phyloP scores from a whole-genome alignment of 169 alveolate genomes.

The Plasmodium vivax region DNA sequence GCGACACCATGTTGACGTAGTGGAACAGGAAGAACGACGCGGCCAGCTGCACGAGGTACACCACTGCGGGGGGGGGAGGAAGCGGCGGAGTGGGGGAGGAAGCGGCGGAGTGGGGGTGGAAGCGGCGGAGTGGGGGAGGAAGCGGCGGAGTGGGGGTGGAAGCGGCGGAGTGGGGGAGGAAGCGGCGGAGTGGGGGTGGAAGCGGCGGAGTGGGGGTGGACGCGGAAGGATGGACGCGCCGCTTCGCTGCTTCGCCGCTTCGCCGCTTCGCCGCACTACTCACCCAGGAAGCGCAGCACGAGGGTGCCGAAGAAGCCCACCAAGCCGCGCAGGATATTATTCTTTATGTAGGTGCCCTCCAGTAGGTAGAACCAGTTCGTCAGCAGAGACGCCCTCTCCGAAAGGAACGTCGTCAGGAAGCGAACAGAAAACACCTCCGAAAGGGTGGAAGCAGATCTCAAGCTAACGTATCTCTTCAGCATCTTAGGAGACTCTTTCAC shows the following conservation, averaged over 20 bases:
- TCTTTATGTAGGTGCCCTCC: background rate
- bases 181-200: background rate
- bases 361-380: background rate
- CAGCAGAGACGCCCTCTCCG: background rate
- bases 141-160: background rate
- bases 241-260: no score
- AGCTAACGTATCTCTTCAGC: constrained; percentile 10
- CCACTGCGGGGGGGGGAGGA: background rate
- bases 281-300: constrained; percentile 30
- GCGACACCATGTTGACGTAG: constrained; percentile 43
- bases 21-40: constrained; percentile 41
- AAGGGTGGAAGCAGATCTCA: background rate
- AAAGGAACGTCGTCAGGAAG: background rate
- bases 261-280: background rate
- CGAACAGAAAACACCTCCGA: constrained; percentile 1
- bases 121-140: background rate
- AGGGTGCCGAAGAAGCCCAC: constrained; percentile 22
- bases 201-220: background rate
- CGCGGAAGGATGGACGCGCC: background rate
- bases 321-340: background rate
- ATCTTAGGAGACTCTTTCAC: constrained; percentile 20
- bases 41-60: constrained; percentile 19
- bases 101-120: background rate
- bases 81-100: background rate
- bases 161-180: background rate